A percentile compares a stretch with the other conserved stretches of the same genome.
phyloP scores from a whole-genome alignment of 768 basidiomycete species.

The Lactarius trivialis region DNA sequence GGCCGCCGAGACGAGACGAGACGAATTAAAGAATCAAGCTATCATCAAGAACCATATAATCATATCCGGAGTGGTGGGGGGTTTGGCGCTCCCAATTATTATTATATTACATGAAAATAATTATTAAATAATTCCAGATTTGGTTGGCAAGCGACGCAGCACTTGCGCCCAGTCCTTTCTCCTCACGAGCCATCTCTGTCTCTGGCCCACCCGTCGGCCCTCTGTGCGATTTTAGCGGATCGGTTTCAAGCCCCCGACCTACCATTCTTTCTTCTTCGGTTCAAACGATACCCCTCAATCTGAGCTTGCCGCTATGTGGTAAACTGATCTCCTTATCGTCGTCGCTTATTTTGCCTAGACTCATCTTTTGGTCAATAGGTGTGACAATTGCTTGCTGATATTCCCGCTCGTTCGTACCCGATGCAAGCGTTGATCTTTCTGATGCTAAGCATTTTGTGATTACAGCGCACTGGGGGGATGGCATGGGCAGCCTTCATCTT shows the following conservation, averaged over 20 bases:
- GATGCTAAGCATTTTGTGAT: constrained; percentile 19
- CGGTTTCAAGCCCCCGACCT: background rate
- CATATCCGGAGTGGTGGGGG: constrained; percentile 1
- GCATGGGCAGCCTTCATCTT: constrained; percentile 59
- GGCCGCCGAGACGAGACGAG: constrained; percentile 7
- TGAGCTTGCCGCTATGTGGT: constrained; percentile 14
- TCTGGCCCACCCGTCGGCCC: background rate
- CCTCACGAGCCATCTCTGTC: background rate
- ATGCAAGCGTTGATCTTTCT: constrained; percentile 7
- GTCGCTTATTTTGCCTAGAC: background rate
- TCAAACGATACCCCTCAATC: constrained; percentile 3
- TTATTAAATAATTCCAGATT: background rate
- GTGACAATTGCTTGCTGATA: constrained; percentile 72
- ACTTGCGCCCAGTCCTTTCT: background rate
- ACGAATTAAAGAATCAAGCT: background rate
- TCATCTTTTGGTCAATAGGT: constrained; percentile 38
- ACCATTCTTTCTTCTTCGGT: background rate
- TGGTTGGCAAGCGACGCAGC: background rate
- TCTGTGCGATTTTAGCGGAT: constrained; percentile 10
- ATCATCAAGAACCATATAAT: constrained; percentile 1
- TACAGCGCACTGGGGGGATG: constrained; percentile 63
- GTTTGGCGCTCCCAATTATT: background rate
- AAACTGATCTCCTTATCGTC: constrained; percentile 6
- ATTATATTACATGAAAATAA: background rate
- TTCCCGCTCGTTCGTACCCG: constrained; percentile 54